These are phyloP conservation scores for Trichoderma guizhouense DNA, from an alignment of 2,329 filamentous ascomycete genomes.

Conservation along the genomic window DNA sequence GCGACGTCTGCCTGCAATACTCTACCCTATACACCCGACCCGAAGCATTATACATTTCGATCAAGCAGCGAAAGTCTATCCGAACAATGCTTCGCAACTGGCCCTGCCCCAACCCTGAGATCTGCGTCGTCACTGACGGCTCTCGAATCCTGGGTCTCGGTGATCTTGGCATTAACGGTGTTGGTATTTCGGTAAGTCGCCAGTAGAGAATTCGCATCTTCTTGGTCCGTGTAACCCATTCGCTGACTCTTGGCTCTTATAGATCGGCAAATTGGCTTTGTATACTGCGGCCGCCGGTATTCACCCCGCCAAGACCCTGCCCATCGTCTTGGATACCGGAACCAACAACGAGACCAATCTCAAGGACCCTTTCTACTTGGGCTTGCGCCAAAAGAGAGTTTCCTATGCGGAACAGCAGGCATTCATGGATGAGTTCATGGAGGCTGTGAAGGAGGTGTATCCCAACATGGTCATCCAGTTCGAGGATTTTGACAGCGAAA, in stretches of 20 bases:
- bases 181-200: slow-evolving; percentile 81
- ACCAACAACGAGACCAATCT: slow-evolving; percentile 65
- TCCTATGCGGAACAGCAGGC: slow-evolving; percentile 75
- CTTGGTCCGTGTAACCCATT: not conserved
- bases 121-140: slow-evolving; percentile 94
- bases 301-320: slow-evolving; percentile 77
- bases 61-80: slow-evolving; percentile 88
- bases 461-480: slow-evolving; percentile 78
- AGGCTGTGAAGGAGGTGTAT: slow-evolving; percentile 72
- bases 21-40: slow-evolving; percentile 93
- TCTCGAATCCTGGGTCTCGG: slow-evolving; percentile 90
- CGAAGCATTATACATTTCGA: slow-evolving; percentile 94
- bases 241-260: slow-evolving; percentile 20
- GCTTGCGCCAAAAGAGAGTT: slow-evolving; percentile 79
- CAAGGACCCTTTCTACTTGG: slow-evolving; percentile 77
- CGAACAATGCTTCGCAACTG: slow-evolving; percentile 87
- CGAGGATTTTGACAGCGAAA: slow-evolving; percentile 92
- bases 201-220: not conserved
- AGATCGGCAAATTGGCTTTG: slow-evolving; percentile 88
- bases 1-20: slow-evolving; percentile 94
- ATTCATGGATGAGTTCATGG: slow-evolving; percentile 98
- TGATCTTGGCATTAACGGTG: slow-evolving; percentile 93
- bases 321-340: slow-evolving; percentile 65
- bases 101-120: slow-evolving; percentile 85
- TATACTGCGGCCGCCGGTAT: slow-evolving; percentile 97